phyloP scores from a whole-genome alignment of 768 basidiomycete genomes.

The Phylloporus scabripes region DNA sequence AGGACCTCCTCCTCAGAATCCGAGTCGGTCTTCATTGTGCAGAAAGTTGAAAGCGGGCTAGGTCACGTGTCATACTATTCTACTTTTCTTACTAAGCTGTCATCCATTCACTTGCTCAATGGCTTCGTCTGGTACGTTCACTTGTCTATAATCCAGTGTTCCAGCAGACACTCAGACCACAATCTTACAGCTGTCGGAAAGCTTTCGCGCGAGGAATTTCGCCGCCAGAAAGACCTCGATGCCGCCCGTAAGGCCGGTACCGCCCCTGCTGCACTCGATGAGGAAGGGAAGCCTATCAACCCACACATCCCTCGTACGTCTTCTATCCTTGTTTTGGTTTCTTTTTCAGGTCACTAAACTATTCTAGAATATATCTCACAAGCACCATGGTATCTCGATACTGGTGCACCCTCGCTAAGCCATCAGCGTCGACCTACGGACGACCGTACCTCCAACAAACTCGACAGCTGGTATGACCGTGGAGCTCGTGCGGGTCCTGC shows the following conservation, averaged over 20 bases:
- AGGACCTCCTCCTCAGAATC: conserved; percentile 12
- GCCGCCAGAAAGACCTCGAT: conserved; percentile 94
- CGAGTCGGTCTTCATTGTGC: neutral
- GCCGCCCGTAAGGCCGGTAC: conserved; percentile 98
- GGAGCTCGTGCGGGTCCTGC: conserved; percentile 81
- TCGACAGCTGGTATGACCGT: conserved; percentile 90
- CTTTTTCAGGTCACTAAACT: neutral
- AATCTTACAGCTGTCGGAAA: conserved; percentile 55
- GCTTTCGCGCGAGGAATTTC: conserved; percentile 89
- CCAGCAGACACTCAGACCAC: neutral
- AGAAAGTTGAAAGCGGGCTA: too few species aligned
- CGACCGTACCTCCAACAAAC: conserved; percentile 54
- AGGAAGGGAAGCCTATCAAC: conserved; percentile 93
- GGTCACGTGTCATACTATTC: conserved; percentile 1
- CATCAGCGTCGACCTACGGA: conserved; percentile 82
- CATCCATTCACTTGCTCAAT: conserved; percentile 5
- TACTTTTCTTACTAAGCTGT: neutral
- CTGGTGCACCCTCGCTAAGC: conserved; percentile 85
- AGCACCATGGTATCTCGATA: conserved; percentile 98
- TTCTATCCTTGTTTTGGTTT: neutral
- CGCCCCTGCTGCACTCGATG: conserved; percentile 91
- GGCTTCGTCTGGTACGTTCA: conserved; percentile 26
- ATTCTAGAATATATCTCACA: conserved; percentile 90
- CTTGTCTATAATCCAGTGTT: neutral
- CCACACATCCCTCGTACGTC: conserved; percentile 97